Evolutionary conservation across 768 basidiomycete species (phyloP), one percentile per base, ranked within the genome.

Genomic region (Calvatia gigantea): DNA sequence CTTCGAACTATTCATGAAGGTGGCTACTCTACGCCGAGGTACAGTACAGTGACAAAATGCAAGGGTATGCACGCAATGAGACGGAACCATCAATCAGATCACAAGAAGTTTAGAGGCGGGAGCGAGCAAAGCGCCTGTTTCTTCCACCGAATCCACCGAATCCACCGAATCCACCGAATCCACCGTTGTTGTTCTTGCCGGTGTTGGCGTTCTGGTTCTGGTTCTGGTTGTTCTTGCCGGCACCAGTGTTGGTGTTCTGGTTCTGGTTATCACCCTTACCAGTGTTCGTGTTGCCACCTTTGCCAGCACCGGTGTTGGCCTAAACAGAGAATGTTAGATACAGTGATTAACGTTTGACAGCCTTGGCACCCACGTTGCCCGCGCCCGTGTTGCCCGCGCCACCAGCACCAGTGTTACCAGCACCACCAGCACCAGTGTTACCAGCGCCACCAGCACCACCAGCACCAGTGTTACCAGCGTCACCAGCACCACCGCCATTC

Each of bases 361-460:
- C 21, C 6, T 32, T 27, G 27, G 44, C 39, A 37, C 37, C 17
- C 14, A 23, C 28, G 23, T 28, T 51, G 43, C 19, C 57, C 42
- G 51, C 57, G 35, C 39, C 54, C 45, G 9, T 60, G 21, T 19
- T n/a, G 25, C 19, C 42, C 11, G 21, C 21, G 21, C 25, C 49
- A 31, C 57, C 54, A 46, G 39, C 42, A 27, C 53, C 53, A 7
- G 37, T n/a, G 15, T 54, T 54, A 15, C 62, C 39, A 35, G 41
- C 50, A 46, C 56, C 23, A 56, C 45, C 56, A 35, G 59, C 19
- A 41, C 32, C 53, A 25, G 51, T 57, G 12, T 51, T 56, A 35
- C 38, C 48, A n/a, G 44, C 39, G 12, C 47, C 42, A 25, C 60
- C 53, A 25, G 48, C 37, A 11, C 44, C 47, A 35, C 23, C 37